Evolutionary conservation across 2,329 filamentous ascomycete species (phyloP).

Genomic region (Fusarium sp.): DNA sequence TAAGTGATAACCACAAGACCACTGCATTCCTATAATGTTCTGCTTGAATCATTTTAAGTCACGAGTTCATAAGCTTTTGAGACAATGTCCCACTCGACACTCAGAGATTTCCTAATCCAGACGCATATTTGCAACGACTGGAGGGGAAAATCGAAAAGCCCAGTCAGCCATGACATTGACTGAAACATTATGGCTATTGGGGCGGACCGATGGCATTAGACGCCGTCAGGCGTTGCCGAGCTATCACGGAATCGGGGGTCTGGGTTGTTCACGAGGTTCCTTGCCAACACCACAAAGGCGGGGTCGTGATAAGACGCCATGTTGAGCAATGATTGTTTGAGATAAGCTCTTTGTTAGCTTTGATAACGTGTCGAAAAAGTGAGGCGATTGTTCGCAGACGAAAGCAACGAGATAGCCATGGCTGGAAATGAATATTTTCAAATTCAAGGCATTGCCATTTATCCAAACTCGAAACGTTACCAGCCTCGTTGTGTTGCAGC

Average conservation of each 20-base stretch:
- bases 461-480: neutral
- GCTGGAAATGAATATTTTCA: neutral
- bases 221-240: neutral
- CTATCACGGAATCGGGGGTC: neutral
- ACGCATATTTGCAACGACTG: neutral
- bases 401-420: neutral
- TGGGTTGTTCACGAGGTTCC: neutral
- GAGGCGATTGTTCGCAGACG: neutral
- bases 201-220: neutral
- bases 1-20: neutral
- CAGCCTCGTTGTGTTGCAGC: constrained; percentile 9
- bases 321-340: constrained; percentile 2
- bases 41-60: neutral
- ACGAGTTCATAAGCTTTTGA: neutral
- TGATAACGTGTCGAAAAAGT: neutral
- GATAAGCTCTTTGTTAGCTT: constrained; percentile 1
- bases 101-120: neutral
- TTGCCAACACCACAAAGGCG: constrained; percentile 20
- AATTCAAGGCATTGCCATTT: neutral
- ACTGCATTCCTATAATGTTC: neutral
- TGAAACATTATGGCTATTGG: neutral
- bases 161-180: neutral
- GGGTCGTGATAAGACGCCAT: constrained; percentile 31
- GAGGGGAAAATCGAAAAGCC: neutral
- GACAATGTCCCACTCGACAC: neutral